Percentiles rank a stretch among this genome's conserved stretches.
phyloP scores from a whole-genome alignment of 1,284 basidiomycete species.

The Sanghuangporus weigelae region DNA sequence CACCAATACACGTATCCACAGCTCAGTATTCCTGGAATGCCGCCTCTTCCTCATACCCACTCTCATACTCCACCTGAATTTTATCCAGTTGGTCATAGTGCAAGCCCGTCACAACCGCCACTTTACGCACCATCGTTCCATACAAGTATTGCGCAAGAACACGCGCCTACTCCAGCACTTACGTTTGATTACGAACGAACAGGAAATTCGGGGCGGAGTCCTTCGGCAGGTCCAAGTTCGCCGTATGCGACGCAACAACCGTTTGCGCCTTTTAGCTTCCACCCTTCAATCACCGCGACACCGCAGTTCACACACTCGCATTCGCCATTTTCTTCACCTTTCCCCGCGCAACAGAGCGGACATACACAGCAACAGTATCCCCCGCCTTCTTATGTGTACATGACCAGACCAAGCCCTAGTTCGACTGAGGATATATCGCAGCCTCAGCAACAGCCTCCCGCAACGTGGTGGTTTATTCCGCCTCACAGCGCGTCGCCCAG shows the following conservation, averaged over 20 bases:
- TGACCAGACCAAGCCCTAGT: slow-evolving; percentile 15
- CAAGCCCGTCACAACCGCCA: slow-evolving; percentile 25
- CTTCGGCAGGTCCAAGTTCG: slow-evolving; percentile 29
- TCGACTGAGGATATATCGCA: slow-evolving; percentile 33
- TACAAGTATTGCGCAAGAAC: slow-evolving; percentile 6
- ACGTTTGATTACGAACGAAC: slow-evolving; percentile 7
- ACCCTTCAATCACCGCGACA: slow-evolving; percentile 28
- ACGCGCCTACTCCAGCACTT: slow-evolving; percentile 8
- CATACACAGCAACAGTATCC: slow-evolving; percentile 29
- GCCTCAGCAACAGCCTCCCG: slow-evolving; percentile 26
- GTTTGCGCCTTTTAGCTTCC: slow-evolving; percentile 39
- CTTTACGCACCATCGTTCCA: slow-evolving; percentile 19
- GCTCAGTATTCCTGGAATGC: slow-evolving; percentile 28
- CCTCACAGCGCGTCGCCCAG: slow-evolving; percentile 17
- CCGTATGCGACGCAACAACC: slow-evolving; percentile 16
- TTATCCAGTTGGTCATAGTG: slow-evolving; percentile 26
- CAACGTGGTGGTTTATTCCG: slow-evolving; percentile 54
- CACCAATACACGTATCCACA: slow-evolving; percentile 30
- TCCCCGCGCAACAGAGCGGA: slow-evolving; percentile 31
- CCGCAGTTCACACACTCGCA: slow-evolving; percentile 37
- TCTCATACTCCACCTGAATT: slow-evolving; percentile 27
- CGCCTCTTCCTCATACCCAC: slow-evolving; percentile 19
- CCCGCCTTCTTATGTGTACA: slow-evolving; percentile 29
- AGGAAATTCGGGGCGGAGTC: slow-evolving; percentile 18
- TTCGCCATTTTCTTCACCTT: slow-evolving; percentile 35